Percentiles rank a stretch among this genome's conserved stretches.
phyloP scores from a whole-genome alignment of 495 filamentous ascomycete genomes.

The Corynascus novoguineensis region DNA sequence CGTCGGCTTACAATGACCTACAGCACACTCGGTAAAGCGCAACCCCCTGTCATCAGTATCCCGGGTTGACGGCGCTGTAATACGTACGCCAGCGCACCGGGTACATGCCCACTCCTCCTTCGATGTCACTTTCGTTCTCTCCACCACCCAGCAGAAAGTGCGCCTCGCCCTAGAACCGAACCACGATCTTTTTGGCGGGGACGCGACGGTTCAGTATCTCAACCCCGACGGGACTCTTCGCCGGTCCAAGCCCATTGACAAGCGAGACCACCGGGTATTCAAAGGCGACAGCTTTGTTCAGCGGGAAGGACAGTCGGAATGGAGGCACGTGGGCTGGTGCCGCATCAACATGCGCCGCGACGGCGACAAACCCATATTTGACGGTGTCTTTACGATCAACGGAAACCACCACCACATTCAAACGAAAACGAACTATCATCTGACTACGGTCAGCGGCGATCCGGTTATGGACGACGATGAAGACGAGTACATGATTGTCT shows the following conservation, averaged over 20 bases:
- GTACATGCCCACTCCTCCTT: slow-evolving; percentile 76
- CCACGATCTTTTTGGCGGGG: slow-evolving; percentile 76
- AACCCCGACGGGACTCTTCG: slow-evolving; percentile 60
- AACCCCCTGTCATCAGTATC: slow-evolving; percentile 71
- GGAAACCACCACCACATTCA: slow-evolving; percentile 87
- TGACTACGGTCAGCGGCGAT: slow-evolving; percentile 69
- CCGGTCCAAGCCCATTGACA: slow-evolving; percentile 57
- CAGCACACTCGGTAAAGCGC: slow-evolving; percentile 67
- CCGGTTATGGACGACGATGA: slow-evolving; percentile 54
- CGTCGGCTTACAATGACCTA: slow-evolving; percentile 11
- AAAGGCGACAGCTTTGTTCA: slow-evolving; percentile 72
- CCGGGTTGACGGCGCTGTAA: slow-evolving; percentile 64
- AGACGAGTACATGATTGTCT: slow-evolving; percentile 84
- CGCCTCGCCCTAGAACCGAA: slow-evolving; percentile 85
- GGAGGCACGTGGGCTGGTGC: slow-evolving; percentile 82
- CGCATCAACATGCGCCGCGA: slow-evolving; percentile 72
- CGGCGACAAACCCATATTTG: slow-evolving; percentile 74
- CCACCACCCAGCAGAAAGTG: slow-evolving; percentile 60
- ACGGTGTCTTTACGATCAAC: slow-evolving; percentile 79
- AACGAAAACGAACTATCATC: slow-evolving; percentile 63
- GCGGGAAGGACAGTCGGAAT: slow-evolving; percentile 53
- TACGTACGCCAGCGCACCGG: slow-evolving; percentile 72
- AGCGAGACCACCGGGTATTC: slow-evolving; percentile 73
- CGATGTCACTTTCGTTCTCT: slow-evolving; percentile 72
- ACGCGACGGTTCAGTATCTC: slow-evolving; percentile 68